Conservation (phyloP, 108 stramenopile species). For the Skeletonema menzelii region DNA sequence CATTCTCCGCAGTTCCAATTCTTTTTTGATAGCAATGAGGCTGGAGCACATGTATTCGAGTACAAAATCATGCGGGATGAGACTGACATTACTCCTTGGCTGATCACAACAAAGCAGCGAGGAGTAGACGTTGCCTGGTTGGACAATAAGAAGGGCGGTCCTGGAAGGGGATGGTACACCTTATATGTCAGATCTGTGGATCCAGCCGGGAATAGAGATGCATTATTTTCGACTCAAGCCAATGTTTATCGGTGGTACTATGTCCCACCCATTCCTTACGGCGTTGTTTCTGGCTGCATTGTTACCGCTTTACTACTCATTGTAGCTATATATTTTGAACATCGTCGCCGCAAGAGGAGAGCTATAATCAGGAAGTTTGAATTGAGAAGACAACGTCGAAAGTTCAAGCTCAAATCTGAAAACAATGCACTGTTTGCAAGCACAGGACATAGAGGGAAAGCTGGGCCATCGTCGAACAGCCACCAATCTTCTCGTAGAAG, state of each 20-base stretch:
- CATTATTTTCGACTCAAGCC: constrained; percentile 41
- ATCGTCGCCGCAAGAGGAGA: constrained; percentile 62
- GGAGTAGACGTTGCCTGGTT: constrained; percentile 66
- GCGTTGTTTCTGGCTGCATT: constrained; percentile 33
- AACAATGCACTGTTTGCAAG: background rate
- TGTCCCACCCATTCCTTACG: constrained; percentile 72
- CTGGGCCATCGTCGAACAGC: background rate
- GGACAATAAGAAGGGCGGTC: constrained; percentile 63
- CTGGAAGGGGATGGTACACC: constrained; percentile 76
- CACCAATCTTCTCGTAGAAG: background rate
- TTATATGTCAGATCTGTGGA: constrained; percentile 75
- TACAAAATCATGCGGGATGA: constrained; percentile 66
- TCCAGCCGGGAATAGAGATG: constrained; percentile 71
- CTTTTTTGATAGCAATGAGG: constrained; percentile 47
- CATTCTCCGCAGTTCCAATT: constrained; percentile 45
- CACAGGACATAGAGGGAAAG: background rate
- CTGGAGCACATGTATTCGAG: constrained; percentile 65
- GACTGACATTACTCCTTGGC: constrained; percentile 64
- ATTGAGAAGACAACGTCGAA: background rate
- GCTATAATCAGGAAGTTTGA: constrained; percentile 61
- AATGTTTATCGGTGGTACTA: constrained; percentile 85
- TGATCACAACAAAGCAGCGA: constrained; percentile 30
- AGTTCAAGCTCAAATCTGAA: constrained; percentile 8
- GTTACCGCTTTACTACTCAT: constrained; percentile 33
- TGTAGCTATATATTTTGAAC: constrained; percentile 53